These are phyloP conservation scores for Pichia cactophila DNA, from an alignment of 1,139 yeast species.

Conservation along the genomic window DNA sequence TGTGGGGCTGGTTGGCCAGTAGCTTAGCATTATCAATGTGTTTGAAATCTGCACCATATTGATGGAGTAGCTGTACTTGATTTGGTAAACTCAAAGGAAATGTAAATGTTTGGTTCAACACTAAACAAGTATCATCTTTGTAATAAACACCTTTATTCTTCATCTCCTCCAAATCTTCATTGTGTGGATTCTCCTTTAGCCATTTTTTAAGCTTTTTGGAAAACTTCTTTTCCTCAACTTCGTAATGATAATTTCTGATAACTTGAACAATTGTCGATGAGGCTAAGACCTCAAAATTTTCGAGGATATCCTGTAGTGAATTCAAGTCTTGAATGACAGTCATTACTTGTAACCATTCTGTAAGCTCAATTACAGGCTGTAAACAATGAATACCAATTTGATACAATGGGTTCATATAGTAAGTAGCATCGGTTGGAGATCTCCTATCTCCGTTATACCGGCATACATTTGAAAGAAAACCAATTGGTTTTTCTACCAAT, in stretches of 20 bases:
- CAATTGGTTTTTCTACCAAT: slow-evolving; percentile 22
- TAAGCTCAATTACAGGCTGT: slow-evolving; percentile 66
- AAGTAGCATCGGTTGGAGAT: slow-evolving; percentile 33
- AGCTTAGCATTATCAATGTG: slow-evolving; percentile 37
- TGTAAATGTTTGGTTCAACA: slow-evolving; percentile 41
- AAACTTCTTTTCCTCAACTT: slow-evolving; percentile 64
- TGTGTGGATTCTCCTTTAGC: slow-evolving; percentile 19
- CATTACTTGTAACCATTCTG: slow-evolving; percentile 89
- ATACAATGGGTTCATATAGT: slow-evolving; percentile 50
- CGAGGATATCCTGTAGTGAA: slow-evolving; percentile 49
- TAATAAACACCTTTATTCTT: slow-evolving; percentile 22
- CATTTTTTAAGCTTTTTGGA: slow-evolving; percentile 39
- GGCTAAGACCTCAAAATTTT: slow-evolving; percentile 52
- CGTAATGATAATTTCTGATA: slow-evolving; percentile 74
- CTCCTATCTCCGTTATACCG: slow-evolving; percentile 28
- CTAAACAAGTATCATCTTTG: slow-evolving; percentile 35
- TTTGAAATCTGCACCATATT: slow-evolving; percentile 57
- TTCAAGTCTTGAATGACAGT: slow-evolving; percentile 45
- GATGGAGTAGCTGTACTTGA: slow-evolving; percentile 47
- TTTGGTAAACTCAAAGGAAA: slow-evolving; percentile 54
- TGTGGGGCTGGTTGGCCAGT: slow-evolving; percentile 50
- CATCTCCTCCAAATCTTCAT: slow-evolving; percentile 16
- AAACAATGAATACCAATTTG: slow-evolving; percentile 59
- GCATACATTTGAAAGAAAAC: slow-evolving; percentile 24
- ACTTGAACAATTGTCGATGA: slow-evolving; percentile 66